These are phyloP conservation scores for Puccinia coronata DNA, from an alignment of 1,284 basidiomycete genomes.

Conservation along the genomic window DNA sequence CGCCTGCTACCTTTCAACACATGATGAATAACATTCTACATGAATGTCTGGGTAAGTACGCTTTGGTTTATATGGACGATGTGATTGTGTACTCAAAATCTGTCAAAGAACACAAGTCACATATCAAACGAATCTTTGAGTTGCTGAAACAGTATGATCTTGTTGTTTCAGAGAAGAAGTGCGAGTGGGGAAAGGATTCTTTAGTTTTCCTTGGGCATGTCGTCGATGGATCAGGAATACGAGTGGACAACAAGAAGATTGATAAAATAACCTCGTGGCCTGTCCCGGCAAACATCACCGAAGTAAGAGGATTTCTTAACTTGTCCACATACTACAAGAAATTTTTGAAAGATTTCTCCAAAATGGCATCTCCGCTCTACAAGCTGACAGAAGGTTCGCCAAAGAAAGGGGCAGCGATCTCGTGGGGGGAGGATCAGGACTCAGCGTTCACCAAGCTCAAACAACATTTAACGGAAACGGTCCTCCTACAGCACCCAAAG, in stretches of 20 bases:
- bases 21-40: too few relatives aligned
- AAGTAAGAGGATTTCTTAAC: conserved; percentile 29
- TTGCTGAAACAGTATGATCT: not conserved
- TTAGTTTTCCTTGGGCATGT: too few relatives aligned
- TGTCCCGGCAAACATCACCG: conserved; percentile 1
- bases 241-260: conserved; percentile 1
- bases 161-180: not conserved
- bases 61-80: not conserved
- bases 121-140: conserved; percentile 5
- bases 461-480: too few relatives aligned
- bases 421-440: conserved; percentile 16
- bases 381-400: too few relatives aligned
- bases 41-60: too few relatives aligned
- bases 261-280: conserved; percentile 5
- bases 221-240: not conserved
- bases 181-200: not conserved
- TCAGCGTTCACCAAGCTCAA: too few relatives aligned
- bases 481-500: too few relatives aligned
- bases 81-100: conserved; percentile 1
- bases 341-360: conserved; percentile 24
- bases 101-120: not conserved
- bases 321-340: conserved; percentile 35
- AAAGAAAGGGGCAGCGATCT: not conserved
- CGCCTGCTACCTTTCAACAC: too few relatives aligned
- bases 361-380: not conserved